Conservation (phyloP, 768 basidiomycete genomes). For the Tephrocybe sp. region DNA sequence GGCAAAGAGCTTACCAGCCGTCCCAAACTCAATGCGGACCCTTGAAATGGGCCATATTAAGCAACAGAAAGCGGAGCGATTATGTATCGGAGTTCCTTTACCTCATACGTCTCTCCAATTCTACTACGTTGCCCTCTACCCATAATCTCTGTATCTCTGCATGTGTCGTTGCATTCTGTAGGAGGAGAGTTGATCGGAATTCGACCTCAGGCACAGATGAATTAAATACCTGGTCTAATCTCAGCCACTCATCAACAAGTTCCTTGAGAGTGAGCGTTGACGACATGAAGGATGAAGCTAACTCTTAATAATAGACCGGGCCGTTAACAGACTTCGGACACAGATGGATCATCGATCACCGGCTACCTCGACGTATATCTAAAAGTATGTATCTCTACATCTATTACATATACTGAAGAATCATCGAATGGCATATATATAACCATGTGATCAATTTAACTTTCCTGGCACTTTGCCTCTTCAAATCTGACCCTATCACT, state of each 20-base stretch:
- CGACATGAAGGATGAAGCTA: constrained; percentile 8
- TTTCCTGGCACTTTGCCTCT: no score
- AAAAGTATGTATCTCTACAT: no score
- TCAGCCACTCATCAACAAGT: constrained; percentile 39
- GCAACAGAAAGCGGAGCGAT: neutral
- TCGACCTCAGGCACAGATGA: neutral
- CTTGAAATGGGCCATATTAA: constrained; percentile 30
- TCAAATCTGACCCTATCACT: no score
- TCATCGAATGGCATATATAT: no score
- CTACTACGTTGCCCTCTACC: constrained; percentile 38
- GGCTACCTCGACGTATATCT: no score
- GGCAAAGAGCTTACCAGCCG: constrained; percentile 83
- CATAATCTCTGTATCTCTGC: constrained; percentile 49
- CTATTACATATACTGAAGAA: no score
- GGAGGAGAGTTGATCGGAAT: neutral
- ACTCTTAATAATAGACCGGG: neutral
- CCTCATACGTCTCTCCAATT: constrained; percentile 61
- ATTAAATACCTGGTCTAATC: constrained; percentile 32
- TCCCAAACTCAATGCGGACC: constrained; percentile 81
- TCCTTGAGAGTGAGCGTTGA: constrained; percentile 28
- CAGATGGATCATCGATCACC: no score
- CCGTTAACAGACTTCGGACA: no score
- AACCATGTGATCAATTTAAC: no score
- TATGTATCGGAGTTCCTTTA: constrained; percentile 17
- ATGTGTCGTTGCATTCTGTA: constrained; percentile 50